A percentile compares a stretch with the other conserved stretches of the same genome.
These are phyloP conservation scores for Globisporangium spiculum DNA, from an alignment of 352 stramenopile genomes.

Conservation along the genomic window DNA sequence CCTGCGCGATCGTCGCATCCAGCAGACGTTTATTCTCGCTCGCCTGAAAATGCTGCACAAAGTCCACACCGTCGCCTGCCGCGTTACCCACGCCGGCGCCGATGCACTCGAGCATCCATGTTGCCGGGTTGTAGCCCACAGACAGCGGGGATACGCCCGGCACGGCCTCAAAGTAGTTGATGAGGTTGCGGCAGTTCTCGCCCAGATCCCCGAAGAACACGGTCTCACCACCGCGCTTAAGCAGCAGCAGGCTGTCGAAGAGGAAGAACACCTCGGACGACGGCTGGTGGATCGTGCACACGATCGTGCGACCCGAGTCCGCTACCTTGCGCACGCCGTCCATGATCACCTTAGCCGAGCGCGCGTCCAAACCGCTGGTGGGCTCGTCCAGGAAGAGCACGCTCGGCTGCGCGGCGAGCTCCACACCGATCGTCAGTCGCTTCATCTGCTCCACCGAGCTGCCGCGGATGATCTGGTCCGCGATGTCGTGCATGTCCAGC, in stretches of 20 bases:
- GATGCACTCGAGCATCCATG: constrained; percentile 25
- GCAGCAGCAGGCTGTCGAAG: constrained; percentile 76
- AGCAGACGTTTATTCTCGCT: background rate
- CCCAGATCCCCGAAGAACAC: constrained; percentile 28
- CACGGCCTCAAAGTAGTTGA: background rate
- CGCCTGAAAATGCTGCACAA: background rate
- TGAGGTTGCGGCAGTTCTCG: background rate
- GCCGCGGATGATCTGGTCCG: constrained; percentile 58
- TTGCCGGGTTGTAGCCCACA: constrained; percentile 28
- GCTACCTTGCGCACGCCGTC: constrained; percentile 85
- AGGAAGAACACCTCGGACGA: constrained; percentile 76
- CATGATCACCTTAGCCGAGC: constrained; percentile 80
- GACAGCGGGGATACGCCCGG: background rate
- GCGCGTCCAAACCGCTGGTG: constrained; percentile 68
- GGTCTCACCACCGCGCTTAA: constrained; percentile 40
- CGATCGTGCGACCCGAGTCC: constrained; percentile 61
- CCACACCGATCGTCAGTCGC: constrained; percentile 84
- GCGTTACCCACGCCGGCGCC: constrained; percentile 30
- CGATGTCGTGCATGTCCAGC: constrained; percentile 48
- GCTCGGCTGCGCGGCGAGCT: constrained; percentile 85
- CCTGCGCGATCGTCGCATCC: background rate
- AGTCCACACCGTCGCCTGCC: background rate
- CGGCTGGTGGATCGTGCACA: constrained; percentile 92
- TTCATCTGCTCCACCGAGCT: constrained; percentile 61
- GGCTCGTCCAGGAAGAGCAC: constrained; percentile 90